phyloP scores from a whole-genome alignment of 2,329 filamentous ascomycete species.

The Paecilomyces dactylethromorphus region DNA sequence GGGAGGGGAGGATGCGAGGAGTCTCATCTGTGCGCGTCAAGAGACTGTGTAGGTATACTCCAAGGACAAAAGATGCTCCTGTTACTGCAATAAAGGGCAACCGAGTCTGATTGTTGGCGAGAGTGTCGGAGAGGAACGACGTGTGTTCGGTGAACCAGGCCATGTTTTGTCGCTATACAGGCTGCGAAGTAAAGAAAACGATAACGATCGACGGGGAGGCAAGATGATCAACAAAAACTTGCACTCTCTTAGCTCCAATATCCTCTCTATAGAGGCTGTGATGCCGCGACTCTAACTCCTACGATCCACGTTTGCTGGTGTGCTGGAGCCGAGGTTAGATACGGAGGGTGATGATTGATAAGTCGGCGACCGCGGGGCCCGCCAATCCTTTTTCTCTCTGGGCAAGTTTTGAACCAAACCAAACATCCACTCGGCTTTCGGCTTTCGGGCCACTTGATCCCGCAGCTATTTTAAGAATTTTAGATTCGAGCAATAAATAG shows the following conservation, averaged over 20 bases:
- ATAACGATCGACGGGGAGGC: not conserved
- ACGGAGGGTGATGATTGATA: not conserved
- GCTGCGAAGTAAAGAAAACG: not conserved
- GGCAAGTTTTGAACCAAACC: not conserved
- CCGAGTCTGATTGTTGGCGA: slow-evolving; percentile 21
- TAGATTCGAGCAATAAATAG: too few relatives aligned
- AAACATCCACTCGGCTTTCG: too few relatives aligned
- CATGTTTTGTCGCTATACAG: slow-evolving; percentile 15
- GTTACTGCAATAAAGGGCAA: slow-evolving; percentile 27
- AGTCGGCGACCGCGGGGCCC: not conserved
- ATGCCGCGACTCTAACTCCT: not conserved
- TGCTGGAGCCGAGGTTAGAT: not conserved
- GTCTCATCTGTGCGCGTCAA: slow-evolving; percentile 10
- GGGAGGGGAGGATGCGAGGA: slow-evolving; percentile 26
- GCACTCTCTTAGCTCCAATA: not conserved
- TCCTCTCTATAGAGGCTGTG: not conserved
- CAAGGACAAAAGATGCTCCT: slow-evolving; percentile 28
- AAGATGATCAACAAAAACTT: not conserved
- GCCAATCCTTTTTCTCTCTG: not conserved
- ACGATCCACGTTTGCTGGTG: not conserved
- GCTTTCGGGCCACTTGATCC: too few relatives aligned
- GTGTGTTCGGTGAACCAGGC: slow-evolving; percentile 26
- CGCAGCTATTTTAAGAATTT: too few relatives aligned
- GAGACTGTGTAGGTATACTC: slow-evolving; percentile 23
- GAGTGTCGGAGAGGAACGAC: slow-evolving; percentile 25